phyloP scores from a whole-genome alignment of 2,329 filamentous ascomycete genomes.

The Diaporthe sp. region DNA sequence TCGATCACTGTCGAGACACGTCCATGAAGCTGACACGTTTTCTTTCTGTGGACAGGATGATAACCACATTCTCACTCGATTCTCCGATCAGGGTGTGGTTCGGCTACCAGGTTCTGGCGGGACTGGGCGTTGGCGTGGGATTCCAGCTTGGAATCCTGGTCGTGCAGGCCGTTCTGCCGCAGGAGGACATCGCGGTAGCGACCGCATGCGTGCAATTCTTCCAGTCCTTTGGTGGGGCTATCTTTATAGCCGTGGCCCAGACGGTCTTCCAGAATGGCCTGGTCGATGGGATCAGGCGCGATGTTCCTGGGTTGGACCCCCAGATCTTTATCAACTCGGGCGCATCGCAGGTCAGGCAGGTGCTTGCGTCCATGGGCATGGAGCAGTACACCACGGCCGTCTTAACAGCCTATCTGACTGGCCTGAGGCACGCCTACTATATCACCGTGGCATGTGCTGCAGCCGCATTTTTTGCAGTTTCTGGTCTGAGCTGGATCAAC shows the following conservation, averaged over 20 bases:
- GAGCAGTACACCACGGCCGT: conserved; percentile 59
- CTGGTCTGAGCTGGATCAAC: conserved; percentile 66
- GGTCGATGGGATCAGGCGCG: conserved; percentile 55
- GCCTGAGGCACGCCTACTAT: conserved; percentile 66
- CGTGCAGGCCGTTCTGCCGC: conserved; percentile 64
- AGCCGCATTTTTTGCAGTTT: conserved; percentile 59
- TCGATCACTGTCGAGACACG: background rate
- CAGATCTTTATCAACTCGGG: conserved; percentile 41
- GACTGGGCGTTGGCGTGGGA: conserved; percentile 64
- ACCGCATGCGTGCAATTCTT: conserved; percentile 70
- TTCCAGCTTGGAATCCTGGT: conserved; percentile 62
- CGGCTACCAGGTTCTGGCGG: conserved; percentile 66
- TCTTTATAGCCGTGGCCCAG: conserved; percentile 75
- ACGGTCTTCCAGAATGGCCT: conserved; percentile 77
- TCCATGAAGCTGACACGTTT: background rate
- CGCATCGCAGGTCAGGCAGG: conserved; percentile 59
- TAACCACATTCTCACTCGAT: conserved; percentile 64
- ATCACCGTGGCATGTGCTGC: conserved; percentile 64
- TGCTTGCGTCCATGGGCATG: conserved; percentile 58
- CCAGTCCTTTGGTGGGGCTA: conserved; percentile 74
- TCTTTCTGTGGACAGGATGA: conserved; percentile 53
- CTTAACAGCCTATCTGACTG: conserved; percentile 63
- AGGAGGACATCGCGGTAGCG: conserved; percentile 62
- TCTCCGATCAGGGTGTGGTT: conserved; percentile 65
- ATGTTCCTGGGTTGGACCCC: conserved; percentile 38